Evolutionary conservation across 2,329 filamentous ascomycete species (phyloP).

Genomic region (Claviceps arundinis): DNA sequence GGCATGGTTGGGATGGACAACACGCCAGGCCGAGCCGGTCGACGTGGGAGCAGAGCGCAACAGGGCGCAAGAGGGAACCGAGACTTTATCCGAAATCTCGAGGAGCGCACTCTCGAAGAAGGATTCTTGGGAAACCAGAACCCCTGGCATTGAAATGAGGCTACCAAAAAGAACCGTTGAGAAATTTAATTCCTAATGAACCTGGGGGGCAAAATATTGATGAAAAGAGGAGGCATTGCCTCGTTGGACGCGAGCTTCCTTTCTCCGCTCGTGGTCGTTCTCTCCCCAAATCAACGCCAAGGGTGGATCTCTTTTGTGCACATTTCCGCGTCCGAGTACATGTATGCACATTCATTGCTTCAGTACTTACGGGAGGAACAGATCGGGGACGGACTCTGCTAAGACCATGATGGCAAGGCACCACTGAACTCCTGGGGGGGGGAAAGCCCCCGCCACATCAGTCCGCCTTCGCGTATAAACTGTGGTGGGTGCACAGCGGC

Average conservation of each 20-base stretch:
- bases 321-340: background rate
- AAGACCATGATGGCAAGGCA: background rate
- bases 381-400: background rate
- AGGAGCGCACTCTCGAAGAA: slow-evolving; percentile 88
- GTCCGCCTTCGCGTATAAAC: background rate
- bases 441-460: background rate
- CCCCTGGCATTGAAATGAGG: slow-evolving; percentile 50
- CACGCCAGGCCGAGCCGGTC: slow-evolving; percentile 43
- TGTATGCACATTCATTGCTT: background rate
- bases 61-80: slow-evolving; percentile 50
- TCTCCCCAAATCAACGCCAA: background rate
- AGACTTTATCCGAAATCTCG: slow-evolving; percentile 88
- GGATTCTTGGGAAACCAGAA: slow-evolving; percentile 62
- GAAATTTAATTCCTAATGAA: background rate
- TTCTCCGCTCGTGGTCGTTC: background rate
- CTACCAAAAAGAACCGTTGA: background rate
- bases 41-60: slow-evolving; percentile 62
- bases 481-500: background rate
- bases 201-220: background rate
- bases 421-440: background rate
- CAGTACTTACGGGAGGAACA: background rate
- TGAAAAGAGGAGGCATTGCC: background rate
- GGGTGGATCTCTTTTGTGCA: background rate
- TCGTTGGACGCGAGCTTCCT: background rate
- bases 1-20: slow-evolving; percentile 55